A percentile compares a stretch with the other conserved stretches of the same genome.
These are phyloP conservation scores for Ceratorhiza oryzae-sativae DNA, from an alignment of 1,284 basidiomycete genomes.

Conservation along the genomic window DNA sequence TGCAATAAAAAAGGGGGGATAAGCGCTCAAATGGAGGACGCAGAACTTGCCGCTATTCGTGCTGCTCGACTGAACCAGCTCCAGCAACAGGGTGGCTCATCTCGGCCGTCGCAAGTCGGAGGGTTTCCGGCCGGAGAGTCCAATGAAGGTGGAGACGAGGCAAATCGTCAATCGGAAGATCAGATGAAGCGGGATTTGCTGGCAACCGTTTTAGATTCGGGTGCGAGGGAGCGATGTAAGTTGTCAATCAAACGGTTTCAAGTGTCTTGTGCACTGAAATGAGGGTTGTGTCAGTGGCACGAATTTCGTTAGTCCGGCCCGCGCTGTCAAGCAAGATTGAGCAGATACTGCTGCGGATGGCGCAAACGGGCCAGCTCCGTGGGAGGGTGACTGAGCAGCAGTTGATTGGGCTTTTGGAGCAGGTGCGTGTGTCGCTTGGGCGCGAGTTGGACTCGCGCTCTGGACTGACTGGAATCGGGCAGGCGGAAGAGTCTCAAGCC, in stretches of 20 bases:
- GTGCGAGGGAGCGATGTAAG: slow-evolving; percentile 91
- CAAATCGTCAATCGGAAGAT: slow-evolving; percentile 58
- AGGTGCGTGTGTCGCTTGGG: slow-evolving; percentile 60
- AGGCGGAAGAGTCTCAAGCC: slow-evolving; percentile 74
- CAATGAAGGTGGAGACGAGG: slow-evolving; percentile 47
- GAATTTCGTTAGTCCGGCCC: slow-evolving; percentile 92
- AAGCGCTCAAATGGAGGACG: slow-evolving; percentile 54
- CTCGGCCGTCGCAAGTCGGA: neutral
- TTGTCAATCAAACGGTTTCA: slow-evolving; percentile 42
- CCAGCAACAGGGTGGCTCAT: slow-evolving; percentile 47
- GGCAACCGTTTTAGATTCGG: slow-evolving; percentile 85
- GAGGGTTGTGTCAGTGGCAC: slow-evolving; percentile 69
- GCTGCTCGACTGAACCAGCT: slow-evolving; percentile 56
- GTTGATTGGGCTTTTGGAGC: slow-evolving; percentile 90
- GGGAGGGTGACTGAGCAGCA: slow-evolving; percentile 87
- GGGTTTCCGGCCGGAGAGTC: slow-evolving; percentile 30
- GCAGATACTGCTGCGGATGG: slow-evolving; percentile 86
- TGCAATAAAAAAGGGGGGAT: no score
- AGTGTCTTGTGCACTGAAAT: slow-evolving; percentile 5
- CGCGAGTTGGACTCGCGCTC: neutral
- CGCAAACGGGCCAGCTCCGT: slow-evolving; percentile 88
- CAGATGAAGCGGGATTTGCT: slow-evolving; percentile 82
- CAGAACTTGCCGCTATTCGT: slow-evolving; percentile 57
- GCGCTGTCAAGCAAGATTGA: slow-evolving; percentile 88
- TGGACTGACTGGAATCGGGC: slow-evolving; percentile 22